These are phyloP conservation scores for Asterophora lycoperdoides DNA, from an alignment of 768 basidiomycete genomes.

Conservation along the genomic window DNA sequence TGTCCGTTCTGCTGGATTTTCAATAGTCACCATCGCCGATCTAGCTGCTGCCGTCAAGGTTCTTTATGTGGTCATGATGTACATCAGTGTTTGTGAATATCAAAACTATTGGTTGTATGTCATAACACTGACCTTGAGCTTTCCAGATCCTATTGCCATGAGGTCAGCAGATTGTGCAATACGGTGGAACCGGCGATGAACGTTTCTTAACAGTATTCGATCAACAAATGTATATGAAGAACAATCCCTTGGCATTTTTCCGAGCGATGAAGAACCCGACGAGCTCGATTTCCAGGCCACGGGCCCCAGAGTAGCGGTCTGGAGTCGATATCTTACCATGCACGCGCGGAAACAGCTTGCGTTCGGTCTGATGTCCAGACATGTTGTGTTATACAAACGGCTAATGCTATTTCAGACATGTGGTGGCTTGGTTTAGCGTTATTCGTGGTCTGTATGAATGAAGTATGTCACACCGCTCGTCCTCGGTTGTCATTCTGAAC, in stretches of 20 bases:
- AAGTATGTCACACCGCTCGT: slow-evolving; percentile 44
- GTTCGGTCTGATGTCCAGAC: slow-evolving; percentile 55
- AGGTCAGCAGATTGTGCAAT: slow-evolving; percentile 40
- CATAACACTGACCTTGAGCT: background rate
- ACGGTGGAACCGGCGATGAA: background rate
- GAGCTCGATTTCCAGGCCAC: slow-evolving; percentile 40
- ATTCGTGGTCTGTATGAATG: slow-evolving; percentile 90
- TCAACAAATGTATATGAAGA: slow-evolving; percentile 96
- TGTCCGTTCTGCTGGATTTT: slow-evolving; percentile 87
- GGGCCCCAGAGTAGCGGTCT: slow-evolving; percentile 55
- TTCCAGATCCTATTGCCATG: slow-evolving; percentile 72
- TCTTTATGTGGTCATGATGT: slow-evolving; percentile 92
- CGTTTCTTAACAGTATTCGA: slow-evolving; percentile 56
- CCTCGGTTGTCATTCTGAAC: slow-evolving; percentile 1
- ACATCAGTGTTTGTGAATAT: slow-evolving; percentile 72
- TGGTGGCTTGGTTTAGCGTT: slow-evolving; percentile 91
- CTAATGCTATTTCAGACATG: slow-evolving; percentile 59
- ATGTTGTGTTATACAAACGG: background rate
- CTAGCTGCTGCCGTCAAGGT: slow-evolving; percentile 92
- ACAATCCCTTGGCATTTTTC: slow-evolving; percentile 79
- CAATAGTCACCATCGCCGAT: slow-evolving; percentile 63
- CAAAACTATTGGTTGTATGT: background rate
- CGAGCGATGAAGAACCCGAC: slow-evolving; percentile 44
- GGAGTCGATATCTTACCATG: slow-evolving; percentile 75
- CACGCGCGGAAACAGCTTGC: slow-evolving; percentile 87